Evolutionary conservation across 805 yeast species (phyloP).

Genomic region (Yarrowia sp.): DNA sequence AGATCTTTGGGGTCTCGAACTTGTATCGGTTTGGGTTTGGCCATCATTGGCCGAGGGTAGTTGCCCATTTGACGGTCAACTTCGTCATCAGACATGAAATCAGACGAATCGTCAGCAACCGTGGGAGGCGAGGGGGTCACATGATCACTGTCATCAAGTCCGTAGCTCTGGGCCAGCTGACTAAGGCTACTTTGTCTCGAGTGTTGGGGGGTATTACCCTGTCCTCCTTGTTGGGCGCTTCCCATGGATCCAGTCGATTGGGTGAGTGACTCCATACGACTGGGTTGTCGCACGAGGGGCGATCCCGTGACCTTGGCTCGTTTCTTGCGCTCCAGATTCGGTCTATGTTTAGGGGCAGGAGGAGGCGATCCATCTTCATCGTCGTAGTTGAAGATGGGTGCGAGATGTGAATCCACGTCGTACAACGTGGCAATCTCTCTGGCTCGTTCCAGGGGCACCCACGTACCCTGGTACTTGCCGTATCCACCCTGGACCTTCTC

Average conservation of each 20-base stretch:
- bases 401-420: conserved; percentile 66
- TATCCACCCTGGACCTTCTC: conserved; percentile 78
- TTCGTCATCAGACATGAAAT: conserved; percentile 40
- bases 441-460: conserved; percentile 89
- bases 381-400: conserved; percentile 69
- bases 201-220: conserved; percentile 11
- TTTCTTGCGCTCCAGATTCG: conserved; percentile 32
- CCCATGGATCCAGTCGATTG: conserved; percentile 24
- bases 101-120: conserved; percentile 37
- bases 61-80: conserved; percentile 41
- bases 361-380: conserved; percentile 65
- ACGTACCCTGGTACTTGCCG: conserved; percentile 89
- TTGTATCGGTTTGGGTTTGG: conserved; percentile 30
- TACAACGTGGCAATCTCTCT: conserved; percentile 68
- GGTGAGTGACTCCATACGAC: conserved; percentile 22
- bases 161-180: conserved; percentile 18
- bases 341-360: conserved; percentile 60
- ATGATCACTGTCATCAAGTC: conserved; percentile 33
- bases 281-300: conserved; percentile 18
- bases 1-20: conserved; percentile 44
- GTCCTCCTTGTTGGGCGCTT: background rate
- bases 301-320: conserved; percentile 32
- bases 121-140: conserved; percentile 37
- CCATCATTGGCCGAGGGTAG: conserved; percentile 44
- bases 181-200: conserved; percentile 16